phyloP scores from a whole-genome alignment of 768 basidiomycete species.

The Trametes cingulata region DNA sequence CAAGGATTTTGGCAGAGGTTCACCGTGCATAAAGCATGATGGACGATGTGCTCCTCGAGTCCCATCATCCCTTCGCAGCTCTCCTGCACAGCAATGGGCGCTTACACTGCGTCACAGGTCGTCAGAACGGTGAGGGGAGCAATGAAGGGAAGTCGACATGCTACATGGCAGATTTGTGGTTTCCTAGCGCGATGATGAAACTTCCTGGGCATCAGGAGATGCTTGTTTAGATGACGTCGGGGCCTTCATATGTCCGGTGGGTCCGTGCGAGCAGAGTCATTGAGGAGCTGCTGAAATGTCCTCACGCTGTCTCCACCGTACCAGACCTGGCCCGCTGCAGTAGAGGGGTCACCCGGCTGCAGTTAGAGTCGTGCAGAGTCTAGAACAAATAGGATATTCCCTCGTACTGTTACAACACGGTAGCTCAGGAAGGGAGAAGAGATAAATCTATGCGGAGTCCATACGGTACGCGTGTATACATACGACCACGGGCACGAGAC shows the following conservation, averaged over 20 bases:
- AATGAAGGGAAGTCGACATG: too few relatives aligned
- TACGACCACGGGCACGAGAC: neutral
- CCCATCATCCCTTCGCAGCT: neutral
- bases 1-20: neutral
- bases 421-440: neutral
- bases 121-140: too few relatives aligned
- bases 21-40: neutral
- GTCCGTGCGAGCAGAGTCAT: neutral
- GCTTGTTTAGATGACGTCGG: too few relatives aligned
- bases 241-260: too few relatives aligned
- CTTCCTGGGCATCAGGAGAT: too few relatives aligned
- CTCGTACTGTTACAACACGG: constrained; percentile 16
- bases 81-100: neutral
- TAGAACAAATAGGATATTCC: neutral
- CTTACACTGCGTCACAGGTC: neutral
- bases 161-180: too few relatives aligned
- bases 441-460: constrained; percentile 14
- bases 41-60: neutral
- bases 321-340: too few relatives aligned
- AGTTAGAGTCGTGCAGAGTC: too few relatives aligned
- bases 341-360: too few relatives aligned
- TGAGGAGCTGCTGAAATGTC: too few relatives aligned
- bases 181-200: too few relatives aligned
- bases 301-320: too few relatives aligned
- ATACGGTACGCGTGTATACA: constrained; percentile 17